Evolutionary conservation across 1,284 basidiomycete species (phyloP).

Genomic region (Puccinia horiana): DNA sequence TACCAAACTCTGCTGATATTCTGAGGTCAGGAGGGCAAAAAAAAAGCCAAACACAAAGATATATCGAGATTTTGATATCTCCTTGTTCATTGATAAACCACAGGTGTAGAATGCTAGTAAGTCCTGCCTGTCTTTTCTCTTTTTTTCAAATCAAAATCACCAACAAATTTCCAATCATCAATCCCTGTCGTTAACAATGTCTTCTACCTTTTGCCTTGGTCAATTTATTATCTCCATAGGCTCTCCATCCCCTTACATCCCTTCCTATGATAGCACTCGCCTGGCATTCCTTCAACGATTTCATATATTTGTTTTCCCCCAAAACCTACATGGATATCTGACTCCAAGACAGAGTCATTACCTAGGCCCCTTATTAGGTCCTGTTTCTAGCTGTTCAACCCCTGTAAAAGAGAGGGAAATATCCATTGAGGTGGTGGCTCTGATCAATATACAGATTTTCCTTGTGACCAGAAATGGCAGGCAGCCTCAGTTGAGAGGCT

Average conservation of each 20-base stretch:
- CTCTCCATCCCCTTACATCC: slow-evolving; percentile 8
- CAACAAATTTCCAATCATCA: neutral
- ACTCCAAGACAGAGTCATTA: neutral
- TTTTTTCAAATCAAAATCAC: neutral
- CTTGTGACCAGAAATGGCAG: neutral
- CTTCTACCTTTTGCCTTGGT: slow-evolving; percentile 7
- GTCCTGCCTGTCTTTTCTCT: neutral
- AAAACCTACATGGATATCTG: slow-evolving; percentile 3
- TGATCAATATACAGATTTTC: neutral
- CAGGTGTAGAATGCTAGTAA: neutral
- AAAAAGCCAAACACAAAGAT: neutral
- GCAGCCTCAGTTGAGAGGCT: neutral
- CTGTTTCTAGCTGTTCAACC: slow-evolving; percentile 6
- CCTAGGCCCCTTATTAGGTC: neutral
- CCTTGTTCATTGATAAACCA: neutral
- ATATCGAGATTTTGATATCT: neutral
- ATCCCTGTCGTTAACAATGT: neutral
- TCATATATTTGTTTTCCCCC: slow-evolving; percentile 1
- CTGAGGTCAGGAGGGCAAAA: neutral
- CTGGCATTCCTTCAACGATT: neutral
- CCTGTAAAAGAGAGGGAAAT: neutral
- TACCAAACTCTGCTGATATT: neutral
- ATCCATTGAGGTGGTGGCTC: neutral
- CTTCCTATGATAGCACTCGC: neutral
- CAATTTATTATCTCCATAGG: neutral